Percentiles rank a stretch among this genome's conserved stretches.
Conservation (phyloP, 495 filamentous ascomycete species). For the Neurospora discreta region DNA sequence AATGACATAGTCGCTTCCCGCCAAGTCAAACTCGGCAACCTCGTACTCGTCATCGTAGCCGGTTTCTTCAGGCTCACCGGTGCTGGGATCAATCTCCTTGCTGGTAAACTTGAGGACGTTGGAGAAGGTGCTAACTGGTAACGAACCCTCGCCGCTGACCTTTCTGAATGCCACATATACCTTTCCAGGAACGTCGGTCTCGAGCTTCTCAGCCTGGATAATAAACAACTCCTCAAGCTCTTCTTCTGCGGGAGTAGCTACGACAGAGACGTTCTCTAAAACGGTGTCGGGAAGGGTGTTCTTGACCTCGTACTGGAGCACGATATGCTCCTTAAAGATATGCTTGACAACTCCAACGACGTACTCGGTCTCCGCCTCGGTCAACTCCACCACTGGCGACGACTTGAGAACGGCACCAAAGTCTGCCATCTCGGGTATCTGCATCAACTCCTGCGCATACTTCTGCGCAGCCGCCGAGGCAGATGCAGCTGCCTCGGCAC, state of each 20-base stretch:
- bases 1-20: slow-evolving; percentile 85
- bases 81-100: slow-evolving; percentile 96
- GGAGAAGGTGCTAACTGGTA: slow-evolving; percentile 70
- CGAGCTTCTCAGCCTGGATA: slow-evolving; percentile 72
- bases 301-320: slow-evolving; percentile 95
- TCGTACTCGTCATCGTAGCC: slow-evolving; percentile 98
- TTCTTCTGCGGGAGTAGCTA: slow-evolving; percentile 75
- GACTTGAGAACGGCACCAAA: slow-evolving; percentile 89
- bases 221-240: slow-evolving; percentile 85
- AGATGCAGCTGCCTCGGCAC: slow-evolving; percentile 59
- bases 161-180: slow-evolving; percentile 94
- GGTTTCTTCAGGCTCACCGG: slow-evolving; percentile 77
- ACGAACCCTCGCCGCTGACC: slow-evolving; percentile 53
- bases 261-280: slow-evolving; percentile 80
- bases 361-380: slow-evolving; percentile 96
- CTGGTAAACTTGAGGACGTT: slow-evolving; percentile 94
- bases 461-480: slow-evolving; percentile 72
- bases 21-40: slow-evolving; percentile 86
- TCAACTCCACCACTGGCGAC: slow-evolving; percentile 74
- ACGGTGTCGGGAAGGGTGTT: slow-evolving; percentile 90
- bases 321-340: slow-evolving; percentile 92
- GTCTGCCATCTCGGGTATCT: slow-evolving; percentile 77
- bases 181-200: slow-evolving; percentile 73
- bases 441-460: slow-evolving; percentile 74
- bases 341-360: slow-evolving; percentile 91